Conservation (phyloP, 495 filamentous ascomycete species). For the Astrothelium macrocarpum region DNA sequence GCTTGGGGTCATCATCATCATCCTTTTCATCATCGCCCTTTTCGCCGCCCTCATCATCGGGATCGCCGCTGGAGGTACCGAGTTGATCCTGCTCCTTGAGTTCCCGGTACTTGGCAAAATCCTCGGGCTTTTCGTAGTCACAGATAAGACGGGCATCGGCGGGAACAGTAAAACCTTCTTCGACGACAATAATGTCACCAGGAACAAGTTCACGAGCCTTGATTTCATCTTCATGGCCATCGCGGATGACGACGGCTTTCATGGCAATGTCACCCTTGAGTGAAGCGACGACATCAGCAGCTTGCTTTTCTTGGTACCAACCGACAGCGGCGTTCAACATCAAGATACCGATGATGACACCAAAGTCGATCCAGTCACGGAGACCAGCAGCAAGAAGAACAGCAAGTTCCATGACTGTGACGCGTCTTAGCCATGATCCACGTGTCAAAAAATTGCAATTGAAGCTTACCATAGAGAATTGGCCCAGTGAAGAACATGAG, state of each 20-base stretch:
- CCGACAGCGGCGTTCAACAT: constrained; percentile 72
- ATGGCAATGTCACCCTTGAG: constrained; percentile 81
- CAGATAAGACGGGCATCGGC: constrained; percentile 69
- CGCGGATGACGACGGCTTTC: constrained; percentile 60
- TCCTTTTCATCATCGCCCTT: constrained; percentile 24
- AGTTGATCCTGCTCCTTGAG: constrained; percentile 44
- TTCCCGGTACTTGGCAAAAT: constrained; percentile 62
- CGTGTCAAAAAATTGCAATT: constrained; percentile 1
- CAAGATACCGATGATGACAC: constrained; percentile 73
- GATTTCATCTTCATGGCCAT: constrained; percentile 62
- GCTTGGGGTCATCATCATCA: constrained; percentile 15
- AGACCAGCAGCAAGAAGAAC: constrained; percentile 70
- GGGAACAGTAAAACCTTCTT: constrained; percentile 68
- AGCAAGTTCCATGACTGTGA: constrained; percentile 75
- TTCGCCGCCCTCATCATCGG: constrained; percentile 50
- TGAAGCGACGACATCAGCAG: constrained; percentile 69
- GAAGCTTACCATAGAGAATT: constrained; percentile 66
- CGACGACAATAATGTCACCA: constrained; percentile 70
- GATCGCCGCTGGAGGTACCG: constrained; percentile 48
- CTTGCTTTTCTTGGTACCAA: constrained; percentile 84
- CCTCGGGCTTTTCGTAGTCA: constrained; percentile 60
- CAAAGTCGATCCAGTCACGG: constrained; percentile 73
- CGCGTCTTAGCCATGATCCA: constrained; percentile 5
- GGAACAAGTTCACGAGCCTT: constrained; percentile 70
- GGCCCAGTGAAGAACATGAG: constrained; percentile 72